Evolutionary conservation across 1,284 basidiomycete genomes (phyloP), one percentile per base, ranked within the genome.

Genomic region (Tilletia caries): DNA sequence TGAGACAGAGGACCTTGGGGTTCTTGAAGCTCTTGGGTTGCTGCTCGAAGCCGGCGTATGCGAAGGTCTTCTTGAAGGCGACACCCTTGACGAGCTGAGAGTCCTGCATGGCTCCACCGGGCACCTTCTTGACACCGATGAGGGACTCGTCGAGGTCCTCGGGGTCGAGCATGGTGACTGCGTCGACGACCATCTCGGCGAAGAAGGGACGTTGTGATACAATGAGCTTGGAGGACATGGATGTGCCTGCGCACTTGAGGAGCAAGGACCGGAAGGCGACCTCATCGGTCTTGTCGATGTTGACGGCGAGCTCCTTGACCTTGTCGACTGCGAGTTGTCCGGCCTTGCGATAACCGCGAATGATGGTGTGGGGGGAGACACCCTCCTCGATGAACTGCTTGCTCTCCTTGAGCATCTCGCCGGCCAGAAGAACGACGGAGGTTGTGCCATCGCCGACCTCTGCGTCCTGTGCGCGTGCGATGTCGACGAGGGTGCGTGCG

Each of bases 141-240:
- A 98, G 88, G 27, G 91, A 92, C 83, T 98, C 94, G 84, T 99
- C 93, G 64, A 98, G 88, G 80, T 97, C 94, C 64, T 91, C 88
- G 82, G 92, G 93, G 85, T 99, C 94, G 60, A 99, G 74, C 37
- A 75, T 71, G 43, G 69, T 65, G 58, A 99, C 94, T 50, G 96
- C 94, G 82, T 98, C 92, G 64, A 99, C 96, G 68, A 97, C 96
- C 95, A 99, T 98, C 76, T 92, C 90, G 37, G 94, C 91, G 87
- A 99, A 99, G 87, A 98, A 99, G 3, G 95, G 95, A 82, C 96
- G 97, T 86, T 98, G 94, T 48, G 93, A 94, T 84, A 98, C 95
- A 78, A 99, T 98, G 73, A 99, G 89, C 86, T 99, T 99, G 73
- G 95, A 98, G 25, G 95, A 98, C 95, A 99, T 98, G 50, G 95